phyloP scores from a whole-genome alignment of 768 basidiomycete genomes.

The Fomitopsis pulvina region DNA sequence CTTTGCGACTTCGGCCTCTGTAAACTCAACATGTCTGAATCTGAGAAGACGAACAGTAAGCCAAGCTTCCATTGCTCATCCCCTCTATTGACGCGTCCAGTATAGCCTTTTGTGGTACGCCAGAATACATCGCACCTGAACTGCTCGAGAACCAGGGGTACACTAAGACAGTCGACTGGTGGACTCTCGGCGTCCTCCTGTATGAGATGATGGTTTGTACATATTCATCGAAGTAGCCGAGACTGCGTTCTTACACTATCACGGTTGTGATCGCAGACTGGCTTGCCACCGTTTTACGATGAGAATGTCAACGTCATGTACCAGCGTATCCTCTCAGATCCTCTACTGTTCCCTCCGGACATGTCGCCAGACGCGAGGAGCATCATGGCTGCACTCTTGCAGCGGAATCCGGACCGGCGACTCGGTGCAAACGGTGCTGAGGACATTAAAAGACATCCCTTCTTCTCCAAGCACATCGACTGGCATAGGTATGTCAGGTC shows the following conservation, averaged over 20 bases:
- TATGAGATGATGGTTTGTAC: conserved; percentile 88
- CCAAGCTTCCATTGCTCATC: neutral
- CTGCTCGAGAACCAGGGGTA: conserved; percentile 95
- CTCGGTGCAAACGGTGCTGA: conserved; percentile 92
- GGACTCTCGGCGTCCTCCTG: conserved; percentile 93
- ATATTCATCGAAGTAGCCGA: neutral
- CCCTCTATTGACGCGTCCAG: neutral
- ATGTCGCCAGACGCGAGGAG: conserved; percentile 84
- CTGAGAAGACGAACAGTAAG: conserved; percentile 94
- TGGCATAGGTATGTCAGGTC: conserved; percentile 60
- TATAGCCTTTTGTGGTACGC: conserved; percentile 93
- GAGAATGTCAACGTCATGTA: conserved; percentile 99
- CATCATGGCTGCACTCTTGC: conserved; percentile 82
- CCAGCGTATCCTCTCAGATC: conserved; percentile 90
- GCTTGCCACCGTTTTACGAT: conserved; percentile 97
- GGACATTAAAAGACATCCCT: conserved; percentile 93
- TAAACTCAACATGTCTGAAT: conserved; percentile 95
- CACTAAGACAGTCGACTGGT: conserved; percentile 98
- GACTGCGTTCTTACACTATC: conserved; percentile 15
- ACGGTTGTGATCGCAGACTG: conserved; percentile 53
- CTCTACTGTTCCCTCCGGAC: conserved; percentile 86
- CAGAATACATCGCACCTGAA: conserved; percentile 98
- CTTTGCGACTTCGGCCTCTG: conserved; percentile 97
- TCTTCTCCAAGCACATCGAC: conserved; percentile 91
- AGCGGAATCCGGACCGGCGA: conserved; percentile 80